Conservation (phyloP, 1,284 basidiomycete species). For the Lentinus polychrous region DNA sequence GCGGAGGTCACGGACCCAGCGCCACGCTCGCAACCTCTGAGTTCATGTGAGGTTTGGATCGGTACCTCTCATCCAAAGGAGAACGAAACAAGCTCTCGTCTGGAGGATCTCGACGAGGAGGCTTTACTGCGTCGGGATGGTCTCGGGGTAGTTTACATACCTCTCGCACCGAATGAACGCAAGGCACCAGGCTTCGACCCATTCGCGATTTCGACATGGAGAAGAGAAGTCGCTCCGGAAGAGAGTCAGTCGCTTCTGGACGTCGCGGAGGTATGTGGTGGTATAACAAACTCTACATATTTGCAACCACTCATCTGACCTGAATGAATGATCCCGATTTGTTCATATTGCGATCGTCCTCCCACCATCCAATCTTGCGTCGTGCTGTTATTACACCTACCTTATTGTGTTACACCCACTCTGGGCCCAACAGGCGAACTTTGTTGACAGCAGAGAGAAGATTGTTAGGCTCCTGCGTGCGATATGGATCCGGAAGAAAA, state of each 20-base stretch:
- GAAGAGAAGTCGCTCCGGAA: slow-evolving; percentile 27
- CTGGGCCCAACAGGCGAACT: slow-evolving; percentile 28
- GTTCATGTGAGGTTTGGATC: slow-evolving; percentile 35
- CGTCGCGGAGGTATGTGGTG: slow-evolving; percentile 25
- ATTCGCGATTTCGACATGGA: slow-evolving; percentile 32
- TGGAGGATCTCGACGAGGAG: slow-evolving; percentile 31
- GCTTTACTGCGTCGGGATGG: slow-evolving; percentile 30
- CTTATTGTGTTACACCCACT: neutral
- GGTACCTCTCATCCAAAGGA: slow-evolving; percentile 26
- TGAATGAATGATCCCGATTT: slow-evolving; percentile 1
- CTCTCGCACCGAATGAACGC: slow-evolving; percentile 27
- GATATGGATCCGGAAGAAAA: slow-evolving; percentile 33
- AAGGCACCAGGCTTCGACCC: slow-evolving; percentile 29
- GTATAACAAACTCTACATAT: neutral
- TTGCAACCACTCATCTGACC: neutral
- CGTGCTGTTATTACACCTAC: neutral
- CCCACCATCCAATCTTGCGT: too few species aligned
- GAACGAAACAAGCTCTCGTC: slow-evolving; percentile 20
- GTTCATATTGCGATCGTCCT: neutral
- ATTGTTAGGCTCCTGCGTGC: slow-evolving; percentile 30
- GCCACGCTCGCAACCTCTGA: slow-evolving; percentile 11
- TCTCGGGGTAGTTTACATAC: slow-evolving; percentile 34
- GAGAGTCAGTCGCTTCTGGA: slow-evolving; percentile 31
- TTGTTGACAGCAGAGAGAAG: slow-evolving; percentile 29
- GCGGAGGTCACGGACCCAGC: neutral